Percentiles rank a stretch among this genome's conserved stretches.
Evolutionary conservation across 257 asterid genomes (phyloP).

Genomic region (Solanum bulbocastanum): DNA sequence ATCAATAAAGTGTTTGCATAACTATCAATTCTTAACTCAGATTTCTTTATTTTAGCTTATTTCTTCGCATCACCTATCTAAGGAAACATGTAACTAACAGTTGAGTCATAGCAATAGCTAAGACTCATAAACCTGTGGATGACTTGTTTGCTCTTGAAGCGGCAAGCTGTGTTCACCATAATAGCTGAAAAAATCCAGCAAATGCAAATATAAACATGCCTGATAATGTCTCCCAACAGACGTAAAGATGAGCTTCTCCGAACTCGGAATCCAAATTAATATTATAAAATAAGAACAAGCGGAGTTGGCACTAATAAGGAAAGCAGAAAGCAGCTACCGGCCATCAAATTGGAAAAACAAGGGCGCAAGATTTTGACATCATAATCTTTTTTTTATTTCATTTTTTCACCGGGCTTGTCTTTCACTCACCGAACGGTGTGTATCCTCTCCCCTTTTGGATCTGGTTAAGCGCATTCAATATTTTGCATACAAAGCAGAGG

Average conservation of each 20-base stretch:
- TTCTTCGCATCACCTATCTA: not conserved
- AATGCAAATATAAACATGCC: not conserved
- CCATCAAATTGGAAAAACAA: no score
- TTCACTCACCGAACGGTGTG: no score
- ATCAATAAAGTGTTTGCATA: conserved; percentile 3
- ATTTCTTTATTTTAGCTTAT: not conserved
- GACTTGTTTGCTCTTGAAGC: not conserved
- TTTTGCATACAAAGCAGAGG: no score
- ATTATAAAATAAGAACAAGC: not conserved
- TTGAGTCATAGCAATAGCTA: not conserved
- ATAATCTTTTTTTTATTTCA: no score
- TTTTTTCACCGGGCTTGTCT: no score
- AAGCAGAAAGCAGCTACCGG: no score
- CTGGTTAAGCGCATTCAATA: no score
- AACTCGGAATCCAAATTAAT: not conserved
- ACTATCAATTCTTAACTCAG: not conserved
- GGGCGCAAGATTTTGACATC: no score
- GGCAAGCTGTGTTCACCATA: not conserved
- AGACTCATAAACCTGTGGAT: not conserved
- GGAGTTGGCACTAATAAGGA: no score
- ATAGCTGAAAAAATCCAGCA: not conserved
- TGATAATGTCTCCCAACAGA: not conserved
- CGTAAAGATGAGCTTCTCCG: not conserved
- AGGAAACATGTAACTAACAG: not conserved
- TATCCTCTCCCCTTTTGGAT: no score